A percentile compares a stretch with the other conserved stretches of the same genome.
phyloP scores from a whole-genome alignment of 805 yeast species.

The Starmerella powellii region DNA sequence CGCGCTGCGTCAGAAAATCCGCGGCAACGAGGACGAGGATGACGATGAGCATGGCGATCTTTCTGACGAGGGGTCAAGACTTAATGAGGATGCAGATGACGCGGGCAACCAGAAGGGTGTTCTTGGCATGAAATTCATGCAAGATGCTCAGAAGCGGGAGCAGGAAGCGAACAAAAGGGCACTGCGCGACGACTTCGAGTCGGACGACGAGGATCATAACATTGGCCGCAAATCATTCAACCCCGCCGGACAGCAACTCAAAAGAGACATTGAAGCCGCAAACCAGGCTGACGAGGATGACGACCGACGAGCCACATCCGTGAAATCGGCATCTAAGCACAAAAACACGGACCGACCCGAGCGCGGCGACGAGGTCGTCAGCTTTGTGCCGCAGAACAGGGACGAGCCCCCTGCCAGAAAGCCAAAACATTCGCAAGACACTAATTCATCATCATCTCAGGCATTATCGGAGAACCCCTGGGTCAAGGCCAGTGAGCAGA shows the following conservation, averaged over 20 bases:
- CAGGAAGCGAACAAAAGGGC: conserved; percentile 45
- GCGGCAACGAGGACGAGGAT: conserved; percentile 47
- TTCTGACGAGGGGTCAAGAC: too few relatives aligned
- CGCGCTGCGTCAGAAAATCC: conserved; percentile 53
- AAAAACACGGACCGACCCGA: not conserved
- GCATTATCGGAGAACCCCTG: conserved; percentile 11
- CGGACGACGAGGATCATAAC: conserved; percentile 27
- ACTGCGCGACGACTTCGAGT: conserved; percentile 27
- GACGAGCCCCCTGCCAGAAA: not conserved
- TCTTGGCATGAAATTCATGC: conserved; percentile 91
- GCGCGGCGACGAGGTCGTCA: conserved; percentile 11
- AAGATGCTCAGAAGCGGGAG: conserved; percentile 65
- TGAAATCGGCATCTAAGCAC: not conserved
- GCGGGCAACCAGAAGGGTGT: conserved; percentile 59
- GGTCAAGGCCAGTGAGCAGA: conserved; percentile 7
- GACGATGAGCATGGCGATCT: conserved; percentile 23
- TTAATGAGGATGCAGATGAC: conserved; percentile 20
- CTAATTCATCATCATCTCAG: not conserved
- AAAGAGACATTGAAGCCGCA: conserved; percentile 20
- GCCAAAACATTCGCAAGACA: not conserved
- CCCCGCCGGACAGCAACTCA: conserved; percentile 20
- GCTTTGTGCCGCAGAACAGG: not conserved
- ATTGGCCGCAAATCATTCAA: conserved; percentile 38
- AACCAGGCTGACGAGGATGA: conserved; percentile 25
- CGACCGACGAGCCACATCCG: conserved; percentile 12